Evolutionary conservation across 2,329 filamentous ascomycete species (phyloP), one percentile per base, ranked within the genome.

Genomic region (Trichoderma afroharzianum): DNA sequence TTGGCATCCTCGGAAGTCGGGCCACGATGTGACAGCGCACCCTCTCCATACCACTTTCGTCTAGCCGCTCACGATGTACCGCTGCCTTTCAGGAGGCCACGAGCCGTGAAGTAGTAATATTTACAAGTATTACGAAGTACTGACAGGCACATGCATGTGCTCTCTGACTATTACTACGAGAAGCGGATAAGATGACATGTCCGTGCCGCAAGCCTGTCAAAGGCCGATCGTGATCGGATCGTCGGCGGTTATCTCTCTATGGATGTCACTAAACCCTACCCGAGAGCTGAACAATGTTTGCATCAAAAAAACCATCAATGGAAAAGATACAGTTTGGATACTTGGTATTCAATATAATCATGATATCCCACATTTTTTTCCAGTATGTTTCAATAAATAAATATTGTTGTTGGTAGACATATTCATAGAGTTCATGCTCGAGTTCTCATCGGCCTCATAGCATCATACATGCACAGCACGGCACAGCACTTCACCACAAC

Each of bases 201-300:
- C 30, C 21, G 3, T 21, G 50, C 21, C 21, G n/a, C 21, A 24
- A 4, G 21, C 32, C 21, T 28, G 30, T 21, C 18, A 59, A 26
- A 9, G 53, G 53, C 64, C 64, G 33, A 68, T 68, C 64, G 6
- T 68, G 50, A 58, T 58, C 64, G 64, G 64, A 43, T 47, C 64
- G 64, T 68, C 64, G 64, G 63, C 11, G 15, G 21, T 12, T n/a
- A n/a, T 47, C 15, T 68, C 6, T 47, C n/a, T 21, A 7, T 5
- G 36, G 39, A 14, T 21, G 24, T 18, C 24, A n/a, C 24, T 24
- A n/a, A 36, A 18, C 50, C 24, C 18, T 59, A 30, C 63, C 50
- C 63, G 33, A 58, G 33, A 28, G 26, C 6, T 28, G 3, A 26
- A 5, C 53, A 58, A 21, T 59, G 47, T 12, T 39, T 6, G 15